phyloP scores from a whole-genome alignment of 768 basidiomycete genomes.

The Russula emetica region DNA sequence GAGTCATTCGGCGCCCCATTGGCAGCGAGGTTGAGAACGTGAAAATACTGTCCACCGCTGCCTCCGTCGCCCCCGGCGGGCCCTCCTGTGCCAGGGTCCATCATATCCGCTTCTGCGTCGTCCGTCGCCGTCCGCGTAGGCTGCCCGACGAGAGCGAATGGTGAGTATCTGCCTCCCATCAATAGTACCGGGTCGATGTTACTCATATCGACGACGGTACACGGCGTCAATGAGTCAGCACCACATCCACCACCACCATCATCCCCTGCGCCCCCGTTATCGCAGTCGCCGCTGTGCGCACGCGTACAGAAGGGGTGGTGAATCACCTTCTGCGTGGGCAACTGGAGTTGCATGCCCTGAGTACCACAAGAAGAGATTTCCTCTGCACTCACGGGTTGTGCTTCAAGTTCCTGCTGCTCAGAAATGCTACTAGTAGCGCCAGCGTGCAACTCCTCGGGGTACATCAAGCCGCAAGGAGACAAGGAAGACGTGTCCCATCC shows the following conservation, averaged over 20 bases:
- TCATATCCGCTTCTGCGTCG: background rate
- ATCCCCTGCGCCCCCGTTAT: too few species aligned
- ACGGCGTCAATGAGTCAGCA: background rate
- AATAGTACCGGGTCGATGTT: conserved; percentile 25
- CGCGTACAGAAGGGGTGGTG: background rate
- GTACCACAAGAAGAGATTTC: background rate
- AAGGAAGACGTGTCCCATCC: conserved; percentile 14
- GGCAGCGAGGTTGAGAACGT: background rate
- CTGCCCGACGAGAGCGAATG: background rate
- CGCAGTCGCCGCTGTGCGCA: background rate
- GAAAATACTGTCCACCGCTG: background rate
- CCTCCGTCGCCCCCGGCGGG: background rate
- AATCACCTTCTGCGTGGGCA: conserved; percentile 2
- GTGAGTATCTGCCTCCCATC: background rate
- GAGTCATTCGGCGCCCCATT: background rate
- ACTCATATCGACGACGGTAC: background rate
- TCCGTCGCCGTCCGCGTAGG: background rate
- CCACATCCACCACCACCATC: background rate
- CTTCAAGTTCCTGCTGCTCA: background rate
- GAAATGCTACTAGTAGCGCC: too few species aligned
- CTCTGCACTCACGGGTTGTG: background rate
- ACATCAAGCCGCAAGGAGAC: conserved; percentile 3
- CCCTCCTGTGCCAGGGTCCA: background rate
- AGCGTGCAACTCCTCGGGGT: background rate
- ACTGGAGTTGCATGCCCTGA: conserved; percentile 3